These are phyloP conservation scores for Aquilaria yunnanensis DNA, from an alignment of 345 rosid species.

Conservation along the genomic window DNA sequence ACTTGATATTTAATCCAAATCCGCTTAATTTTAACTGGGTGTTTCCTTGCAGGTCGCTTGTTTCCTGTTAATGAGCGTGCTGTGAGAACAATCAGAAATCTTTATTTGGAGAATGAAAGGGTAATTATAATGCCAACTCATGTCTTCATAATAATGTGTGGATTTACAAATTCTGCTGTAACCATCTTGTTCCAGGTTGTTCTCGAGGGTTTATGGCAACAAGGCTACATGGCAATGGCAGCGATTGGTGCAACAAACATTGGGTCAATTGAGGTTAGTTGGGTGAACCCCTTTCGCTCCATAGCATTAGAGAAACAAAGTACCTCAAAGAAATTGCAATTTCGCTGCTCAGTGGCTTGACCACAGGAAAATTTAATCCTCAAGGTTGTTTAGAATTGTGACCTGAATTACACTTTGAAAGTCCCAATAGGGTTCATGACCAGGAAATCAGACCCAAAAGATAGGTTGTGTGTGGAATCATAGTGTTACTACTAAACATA, in stretches of 20 bases:
- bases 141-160: neutral
- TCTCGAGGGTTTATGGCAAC: constrained; percentile 86
- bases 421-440: too few species aligned
- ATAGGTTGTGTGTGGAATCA: neutral
- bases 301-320: neutral
- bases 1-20: constrained; percentile 1
- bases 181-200: constrained; percentile 54
- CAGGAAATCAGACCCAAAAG: too few species aligned
- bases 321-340: neutral
- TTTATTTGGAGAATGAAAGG: constrained; percentile 95
- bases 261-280: constrained; percentile 85
- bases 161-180: neutral
- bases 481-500: neutral
- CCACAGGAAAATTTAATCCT: too few species aligned
- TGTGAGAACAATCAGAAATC: constrained; percentile 76
- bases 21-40: constrained; percentile 1
- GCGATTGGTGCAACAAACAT: constrained; percentile 94
- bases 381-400: too few species aligned
- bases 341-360: neutral
- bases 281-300: neutral
- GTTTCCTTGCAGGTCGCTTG: constrained; percentile 45
- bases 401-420: too few species aligned
- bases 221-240: constrained; percentile 87
- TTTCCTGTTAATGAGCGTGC: constrained; percentile 90
- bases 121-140: constrained; percentile 29